Evolutionary conservation across 306 rosid genomes (phyloP), one percentile per base, ranked within the genome.

Genomic region (Cicer pinnatifidum): DNA sequence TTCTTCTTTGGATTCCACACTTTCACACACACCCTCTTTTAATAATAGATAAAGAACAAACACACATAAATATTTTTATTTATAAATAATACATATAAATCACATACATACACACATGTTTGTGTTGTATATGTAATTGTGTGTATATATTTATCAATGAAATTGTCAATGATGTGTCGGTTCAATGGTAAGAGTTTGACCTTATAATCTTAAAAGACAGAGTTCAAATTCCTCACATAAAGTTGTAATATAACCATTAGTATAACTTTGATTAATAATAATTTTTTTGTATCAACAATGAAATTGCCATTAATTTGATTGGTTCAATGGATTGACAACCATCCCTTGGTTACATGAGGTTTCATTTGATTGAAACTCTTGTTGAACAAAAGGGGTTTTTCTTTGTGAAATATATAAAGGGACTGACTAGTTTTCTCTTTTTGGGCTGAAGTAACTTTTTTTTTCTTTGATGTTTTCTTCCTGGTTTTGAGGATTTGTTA

Each of bases 321-420:
- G 72, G 62, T 10, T 83, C 39, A 37, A 9, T 62, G 61, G 50
- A 5, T 60, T 60, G 52, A 57, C 47, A 38, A 52, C 69, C 74
- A 53, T 15, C 58, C 60, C 60, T 61, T 72, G 67, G 20, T 33
- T 67, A 62, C 11, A 15, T 41, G 46, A 20, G 75, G 41, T 43
- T 72, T 60, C 45, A 17, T 78, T 74, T 63, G 33, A 35, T 64
- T 50, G 65, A 65, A 77, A 68, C 15, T 63, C 15, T 70, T 56
- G 59, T 69, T 75, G 46, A 46, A 59, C 37, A 20, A 35, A 52
- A 65, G 52, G 35, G 15, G 7, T 52, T 48, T 73, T 23, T 44
- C 8, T 56, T 63, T 37, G 40, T 57, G 15, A 64, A 46, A 44
- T 65, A 45, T 65, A 19, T 11, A 65, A 63, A 15, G 73, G 53